These are phyloP conservation scores for Phytophthora pini DNA, from an alignment of 352 stramenopile species.

Conservation along the genomic window DNA sequence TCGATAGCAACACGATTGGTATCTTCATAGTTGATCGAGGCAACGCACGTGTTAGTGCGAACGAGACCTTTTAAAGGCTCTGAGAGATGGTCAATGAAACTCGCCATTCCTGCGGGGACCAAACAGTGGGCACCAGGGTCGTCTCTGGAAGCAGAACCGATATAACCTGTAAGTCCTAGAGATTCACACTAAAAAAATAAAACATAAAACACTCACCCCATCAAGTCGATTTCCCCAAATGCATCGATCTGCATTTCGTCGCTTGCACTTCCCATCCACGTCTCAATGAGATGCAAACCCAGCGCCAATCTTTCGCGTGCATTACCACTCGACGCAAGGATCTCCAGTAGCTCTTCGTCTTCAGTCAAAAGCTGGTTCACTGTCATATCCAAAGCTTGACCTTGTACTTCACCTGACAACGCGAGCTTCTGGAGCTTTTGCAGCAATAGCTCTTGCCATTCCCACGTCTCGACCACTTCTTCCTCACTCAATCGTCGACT, in stretches of 20 bases:
- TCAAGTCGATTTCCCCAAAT: slow-evolving; percentile 58
- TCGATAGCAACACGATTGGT: slow-evolving; percentile 37
- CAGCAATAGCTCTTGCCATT: slow-evolving; percentile 50
- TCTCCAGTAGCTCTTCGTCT: slow-evolving; percentile 21
- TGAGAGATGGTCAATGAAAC: slow-evolving; percentile 43
- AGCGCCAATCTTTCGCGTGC: slow-evolving; percentile 36
- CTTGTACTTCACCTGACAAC: slow-evolving; percentile 15
- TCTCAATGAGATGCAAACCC: slow-evolving; percentile 54
- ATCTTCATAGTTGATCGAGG: slow-evolving; percentile 34
- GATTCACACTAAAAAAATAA: neutral
- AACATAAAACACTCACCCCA: slow-evolving; percentile 27
- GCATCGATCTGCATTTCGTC: slow-evolving; percentile 55
- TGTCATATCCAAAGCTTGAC: slow-evolving; percentile 34
- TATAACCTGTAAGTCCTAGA: neutral
- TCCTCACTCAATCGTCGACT: slow-evolving; percentile 32
- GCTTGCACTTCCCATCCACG: slow-evolving; percentile 57
- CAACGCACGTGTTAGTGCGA: slow-evolving; percentile 23
- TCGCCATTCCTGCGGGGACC: slow-evolving; percentile 49
- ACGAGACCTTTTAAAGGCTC: slow-evolving; percentile 34
- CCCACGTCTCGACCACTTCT: slow-evolving; percentile 50
- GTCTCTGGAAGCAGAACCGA: slow-evolving; percentile 35
- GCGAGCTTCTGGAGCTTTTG: slow-evolving; percentile 44
- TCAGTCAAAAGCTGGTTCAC: slow-evolving; percentile 36
- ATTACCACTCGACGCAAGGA: slow-evolving; percentile 20
- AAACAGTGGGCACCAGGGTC: slow-evolving; percentile 57